These are phyloP conservation scores for Symbiodinium pilosum DNA, from an alignment of 73 alveolate genomes.

Conservation along the genomic window DNA sequence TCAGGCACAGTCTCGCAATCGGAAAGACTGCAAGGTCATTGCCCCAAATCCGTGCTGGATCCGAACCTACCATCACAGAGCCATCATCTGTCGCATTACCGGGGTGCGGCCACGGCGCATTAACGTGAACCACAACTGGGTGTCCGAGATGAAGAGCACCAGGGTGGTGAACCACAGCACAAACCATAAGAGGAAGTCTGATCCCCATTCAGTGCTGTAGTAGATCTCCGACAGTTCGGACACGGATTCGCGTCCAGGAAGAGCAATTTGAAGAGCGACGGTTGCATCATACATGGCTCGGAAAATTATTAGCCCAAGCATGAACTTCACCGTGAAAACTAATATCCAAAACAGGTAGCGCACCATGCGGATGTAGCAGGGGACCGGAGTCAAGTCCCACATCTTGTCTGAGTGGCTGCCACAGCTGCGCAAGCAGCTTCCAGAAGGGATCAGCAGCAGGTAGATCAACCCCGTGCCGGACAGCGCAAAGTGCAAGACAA, in stretches of 20 bases:
- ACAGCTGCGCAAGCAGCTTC: constrained; percentile 72
- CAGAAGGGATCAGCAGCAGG: constrained; percentile 80
- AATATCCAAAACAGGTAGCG: constrained; percentile 70
- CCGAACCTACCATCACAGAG: no score
- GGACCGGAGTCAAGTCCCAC: constrained; percentile 89
- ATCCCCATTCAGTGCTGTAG: constrained; percentile 94
- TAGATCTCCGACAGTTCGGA: constrained; percentile 75
- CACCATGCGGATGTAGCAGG: constrained; percentile 37
- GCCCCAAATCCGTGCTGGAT: no score
- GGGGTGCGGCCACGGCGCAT: not conserved
- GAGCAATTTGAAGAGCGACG: constrained; percentile 60
- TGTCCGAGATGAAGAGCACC: constrained; percentile 83
- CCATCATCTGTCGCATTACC: no score
- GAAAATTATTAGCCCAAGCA: constrained; percentile 63
- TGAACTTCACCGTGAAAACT: constrained; percentile 56
- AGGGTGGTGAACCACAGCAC: constrained; percentile 83
- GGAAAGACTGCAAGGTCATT: no score
- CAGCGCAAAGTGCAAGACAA: constrained; percentile 65
- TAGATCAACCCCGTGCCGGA: constrained; percentile 63
- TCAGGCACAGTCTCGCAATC: no score
- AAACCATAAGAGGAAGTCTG: constrained; percentile 75
- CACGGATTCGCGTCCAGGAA: constrained; percentile 75
- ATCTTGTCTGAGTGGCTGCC: constrained; percentile 77
- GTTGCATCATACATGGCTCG: constrained; percentile 85
- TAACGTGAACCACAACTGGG: constrained; percentile 88